These are phyloP conservation scores for Circinella minor DNA, from an alignment of 371 early-diverging fungal species.

Conservation along the genomic window DNA sequence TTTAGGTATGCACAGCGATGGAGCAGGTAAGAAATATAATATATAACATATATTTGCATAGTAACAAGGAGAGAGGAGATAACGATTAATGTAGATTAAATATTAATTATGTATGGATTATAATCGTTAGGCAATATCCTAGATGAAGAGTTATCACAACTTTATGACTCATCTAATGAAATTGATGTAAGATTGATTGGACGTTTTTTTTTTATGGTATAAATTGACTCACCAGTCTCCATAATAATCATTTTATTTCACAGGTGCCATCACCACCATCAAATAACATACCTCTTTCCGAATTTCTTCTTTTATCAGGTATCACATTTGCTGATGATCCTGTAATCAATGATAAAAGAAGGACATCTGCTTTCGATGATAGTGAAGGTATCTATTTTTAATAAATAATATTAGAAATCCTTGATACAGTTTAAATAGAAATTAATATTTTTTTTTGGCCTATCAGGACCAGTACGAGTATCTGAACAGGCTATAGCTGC, in stretches of 20 bases:
- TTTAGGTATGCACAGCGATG: background rate
- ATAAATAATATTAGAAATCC: background rate
- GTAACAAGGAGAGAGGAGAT: too few species aligned
- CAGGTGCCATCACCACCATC: background rate
- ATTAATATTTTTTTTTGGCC: background rate
- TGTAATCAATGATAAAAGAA: background rate
- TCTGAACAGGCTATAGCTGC: conserved; percentile 1
- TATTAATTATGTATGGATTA: background rate
- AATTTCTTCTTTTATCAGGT: background rate
- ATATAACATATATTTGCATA: background rate
- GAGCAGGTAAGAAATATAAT: background rate
- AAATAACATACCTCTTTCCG: background rate
- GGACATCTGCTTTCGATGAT: background rate
- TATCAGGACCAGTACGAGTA: background rate
- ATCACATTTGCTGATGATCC: background rate
- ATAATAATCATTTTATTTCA: background rate
- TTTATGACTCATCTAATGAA: conserved; percentile 8
- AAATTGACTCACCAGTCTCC: background rate
- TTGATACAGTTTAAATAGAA: background rate
- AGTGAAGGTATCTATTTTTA: background rate
- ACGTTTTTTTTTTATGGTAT: background rate
- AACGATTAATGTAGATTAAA: too few species aligned
- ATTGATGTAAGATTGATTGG: background rate
- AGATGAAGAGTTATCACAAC: conserved; percentile 1
- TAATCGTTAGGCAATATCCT: background rate